Conservation (phyloP, 352 stramenopile genomes). For the Poterioochromonas sp. region DNA sequence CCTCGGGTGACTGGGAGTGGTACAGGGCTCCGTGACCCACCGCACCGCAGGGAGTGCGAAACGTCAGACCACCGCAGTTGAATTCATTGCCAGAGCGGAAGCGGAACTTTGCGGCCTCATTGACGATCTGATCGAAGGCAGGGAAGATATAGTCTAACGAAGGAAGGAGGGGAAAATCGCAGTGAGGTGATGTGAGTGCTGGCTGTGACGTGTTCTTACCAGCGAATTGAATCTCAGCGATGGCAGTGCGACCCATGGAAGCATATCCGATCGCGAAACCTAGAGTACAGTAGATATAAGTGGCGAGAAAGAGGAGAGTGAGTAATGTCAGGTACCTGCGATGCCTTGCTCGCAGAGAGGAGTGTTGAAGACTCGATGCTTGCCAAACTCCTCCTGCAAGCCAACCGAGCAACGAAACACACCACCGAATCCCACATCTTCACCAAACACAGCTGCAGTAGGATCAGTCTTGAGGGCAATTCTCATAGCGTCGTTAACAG, state of each 20-base stretch:
- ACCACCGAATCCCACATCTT: conserved; percentile 95
- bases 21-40: conserved; percentile 84
- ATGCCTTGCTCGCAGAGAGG: conserved; percentile 86
- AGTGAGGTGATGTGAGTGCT: conserved; percentile 36
- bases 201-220: too few relatives aligned
- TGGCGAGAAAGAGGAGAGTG: not conserved
- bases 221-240: conserved; percentile 90
- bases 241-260: conserved; percentile 82
- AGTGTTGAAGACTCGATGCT: conserved; percentile 90
- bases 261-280: conserved; percentile 94
- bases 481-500: conserved; percentile 79
- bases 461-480: conserved; percentile 74
- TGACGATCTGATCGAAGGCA: conserved; percentile 84
- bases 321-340: conserved; percentile 37
- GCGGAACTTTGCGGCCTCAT: conserved; percentile 94
- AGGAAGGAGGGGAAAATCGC: conserved; percentile 34
- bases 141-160: conserved; percentile 93
- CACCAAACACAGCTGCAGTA: conserved; percentile 78
- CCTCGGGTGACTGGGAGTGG: conserved; percentile 84
- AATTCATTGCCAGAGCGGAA: conserved; percentile 95
- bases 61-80: conserved; percentile 88
- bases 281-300: not conserved
- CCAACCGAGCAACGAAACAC: conserved; percentile 93
- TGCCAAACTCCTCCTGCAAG: conserved; percentile 80
- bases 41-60: conserved; percentile 86